Percentiles rank a stretch among this genome's conserved stretches.
phyloP scores from a whole-genome alignment of 768 basidiomycete genomes.

The Pleurotus salmoneostramineus region DNA sequence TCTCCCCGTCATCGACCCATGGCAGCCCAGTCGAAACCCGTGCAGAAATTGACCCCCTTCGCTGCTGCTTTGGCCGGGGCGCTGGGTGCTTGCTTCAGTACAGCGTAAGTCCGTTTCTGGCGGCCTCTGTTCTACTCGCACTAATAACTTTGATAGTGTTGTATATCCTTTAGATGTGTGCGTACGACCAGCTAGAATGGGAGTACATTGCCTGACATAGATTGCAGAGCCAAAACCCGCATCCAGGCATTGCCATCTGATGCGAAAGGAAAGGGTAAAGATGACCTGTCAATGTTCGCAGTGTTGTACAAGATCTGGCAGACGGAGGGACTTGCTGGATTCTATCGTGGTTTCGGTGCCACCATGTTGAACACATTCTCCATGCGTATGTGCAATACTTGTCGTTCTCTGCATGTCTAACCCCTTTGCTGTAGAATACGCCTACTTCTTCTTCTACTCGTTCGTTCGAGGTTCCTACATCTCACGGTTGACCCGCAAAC shows the following conservation, averaged over 20 bases:
- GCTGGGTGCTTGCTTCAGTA: slow-evolving; percentile 88
- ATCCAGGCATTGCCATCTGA: slow-evolving; percentile 74
- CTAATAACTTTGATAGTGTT: slow-evolving; percentile 40
- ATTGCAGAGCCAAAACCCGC: slow-evolving; percentile 81
- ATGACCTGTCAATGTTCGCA: slow-evolving; percentile 53
- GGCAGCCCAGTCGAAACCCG: slow-evolving; percentile 54
- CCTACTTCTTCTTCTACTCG: slow-evolving; percentile 99
- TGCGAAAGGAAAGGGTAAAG: slow-evolving; percentile 47
- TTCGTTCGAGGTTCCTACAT: slow-evolving; percentile 83
- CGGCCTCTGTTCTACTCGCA: slow-evolving; percentile 6
- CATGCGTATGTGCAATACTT: slow-evolving; percentile 63
- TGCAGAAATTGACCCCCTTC: slow-evolving; percentile 75
- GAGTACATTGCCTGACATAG: background rate
- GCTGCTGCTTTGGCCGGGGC: slow-evolving; percentile 91
- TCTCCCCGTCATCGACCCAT: slow-evolving; percentile 21
- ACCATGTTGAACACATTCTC: slow-evolving; percentile 99
- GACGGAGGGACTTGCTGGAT: slow-evolving; percentile 78
- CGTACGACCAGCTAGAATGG: slow-evolving; percentile 20
- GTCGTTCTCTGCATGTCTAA: slow-evolving; percentile 6
- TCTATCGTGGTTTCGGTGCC: slow-evolving; percentile 90
- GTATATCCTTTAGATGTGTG: slow-evolving; percentile 97
- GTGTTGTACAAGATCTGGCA: slow-evolving; percentile 70
- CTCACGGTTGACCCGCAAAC: slow-evolving; percentile 57
- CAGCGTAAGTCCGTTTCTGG: slow-evolving; percentile 60
- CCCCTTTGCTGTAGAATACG: slow-evolving; percentile 66